Conservation (phyloP, 2,329 filamentous ascomycete genomes). For the Magnaporthales sp. region DNA sequence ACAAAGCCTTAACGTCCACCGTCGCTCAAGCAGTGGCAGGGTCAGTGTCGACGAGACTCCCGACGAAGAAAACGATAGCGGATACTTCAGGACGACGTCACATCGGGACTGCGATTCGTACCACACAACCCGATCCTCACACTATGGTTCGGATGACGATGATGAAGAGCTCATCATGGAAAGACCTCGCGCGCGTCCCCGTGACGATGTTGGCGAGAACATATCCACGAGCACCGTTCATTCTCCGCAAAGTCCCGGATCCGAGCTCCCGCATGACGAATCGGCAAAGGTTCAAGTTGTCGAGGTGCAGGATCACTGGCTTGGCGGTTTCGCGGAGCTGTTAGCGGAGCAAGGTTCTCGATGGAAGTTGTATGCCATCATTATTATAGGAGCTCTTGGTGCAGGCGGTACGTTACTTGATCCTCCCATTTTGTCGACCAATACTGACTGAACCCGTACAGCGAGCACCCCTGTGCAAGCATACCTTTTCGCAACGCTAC, state of each 20-base stretch:
- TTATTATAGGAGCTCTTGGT: slow-evolving; percentile 31
- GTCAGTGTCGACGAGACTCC: slow-evolving; percentile 17
- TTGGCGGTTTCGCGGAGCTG: slow-evolving; percentile 42
- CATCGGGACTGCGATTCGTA: not conserved
- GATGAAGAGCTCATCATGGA: not conserved
- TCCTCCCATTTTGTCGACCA: not conserved
- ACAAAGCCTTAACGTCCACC: not conserved
- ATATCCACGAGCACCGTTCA: slow-evolving; percentile 10
- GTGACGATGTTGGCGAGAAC: slow-evolving; percentile 23
- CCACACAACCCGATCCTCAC: not conserved
- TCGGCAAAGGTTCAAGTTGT: slow-evolving; percentile 13
- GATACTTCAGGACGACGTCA: not conserved
- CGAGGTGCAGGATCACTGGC: slow-evolving; percentile 25
- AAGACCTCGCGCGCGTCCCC: slow-evolving; percentile 21
- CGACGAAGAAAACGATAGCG: not conserved
- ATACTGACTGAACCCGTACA: slow-evolving; percentile 14
- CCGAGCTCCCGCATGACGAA: slow-evolving; percentile 18
- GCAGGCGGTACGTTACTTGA: slow-evolving; percentile 16
- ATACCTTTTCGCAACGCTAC: slow-evolving; percentile 44
- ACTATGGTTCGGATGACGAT: not conserved
- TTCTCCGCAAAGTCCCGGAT: slow-evolving; percentile 27
- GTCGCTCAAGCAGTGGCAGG: no score
- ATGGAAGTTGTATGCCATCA: slow-evolving; percentile 39
- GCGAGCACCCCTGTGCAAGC: slow-evolving; percentile 34
- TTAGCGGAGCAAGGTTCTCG: slow-evolving; percentile 42